Percentiles rank a stretch among this genome's conserved stretches.
These are phyloP conservation scores for Syzygium grande DNA, from an alignment of 345 rosid species.

Conservation along the genomic window DNA sequence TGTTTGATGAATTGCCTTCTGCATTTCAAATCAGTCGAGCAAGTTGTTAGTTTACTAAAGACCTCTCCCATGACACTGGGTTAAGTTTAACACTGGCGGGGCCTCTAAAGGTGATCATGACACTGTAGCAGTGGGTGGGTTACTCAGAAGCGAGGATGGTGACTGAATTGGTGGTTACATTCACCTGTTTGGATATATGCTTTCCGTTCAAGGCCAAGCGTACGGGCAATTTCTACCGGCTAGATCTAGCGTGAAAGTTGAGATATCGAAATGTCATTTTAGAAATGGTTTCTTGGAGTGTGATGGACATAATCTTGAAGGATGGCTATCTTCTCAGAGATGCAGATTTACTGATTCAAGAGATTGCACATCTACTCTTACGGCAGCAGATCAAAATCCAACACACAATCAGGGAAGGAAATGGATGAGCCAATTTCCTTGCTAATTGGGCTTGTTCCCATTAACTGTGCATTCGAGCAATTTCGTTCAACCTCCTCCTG, in stretches of 20 bases:
- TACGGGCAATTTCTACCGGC: not conserved
- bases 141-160: not conserved
- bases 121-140: not conserved
- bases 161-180: not conserved
- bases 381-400: not conserved
- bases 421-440: not conserved
- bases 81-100: not conserved
- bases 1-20: not conserved
- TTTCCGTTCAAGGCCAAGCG: not conserved
- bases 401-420: not conserved
- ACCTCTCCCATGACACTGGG: not conserved
- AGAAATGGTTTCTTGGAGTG: not conserved
- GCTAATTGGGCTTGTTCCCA: not conserved
- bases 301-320: not conserved
- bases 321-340: not conserved
- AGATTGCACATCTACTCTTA: not conserved
- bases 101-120: not conserved
- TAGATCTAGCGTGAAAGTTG: not conserved
- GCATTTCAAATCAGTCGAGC: not conserved
- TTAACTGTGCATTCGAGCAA: not conserved
- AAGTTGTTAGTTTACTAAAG: not conserved
- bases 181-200: not conserved
- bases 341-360: not conserved
- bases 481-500: not conserved
- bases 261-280: not conserved